Conservation (phyloP, 352 stramenopile species). For the Globisporangium emineosum region DNA sequence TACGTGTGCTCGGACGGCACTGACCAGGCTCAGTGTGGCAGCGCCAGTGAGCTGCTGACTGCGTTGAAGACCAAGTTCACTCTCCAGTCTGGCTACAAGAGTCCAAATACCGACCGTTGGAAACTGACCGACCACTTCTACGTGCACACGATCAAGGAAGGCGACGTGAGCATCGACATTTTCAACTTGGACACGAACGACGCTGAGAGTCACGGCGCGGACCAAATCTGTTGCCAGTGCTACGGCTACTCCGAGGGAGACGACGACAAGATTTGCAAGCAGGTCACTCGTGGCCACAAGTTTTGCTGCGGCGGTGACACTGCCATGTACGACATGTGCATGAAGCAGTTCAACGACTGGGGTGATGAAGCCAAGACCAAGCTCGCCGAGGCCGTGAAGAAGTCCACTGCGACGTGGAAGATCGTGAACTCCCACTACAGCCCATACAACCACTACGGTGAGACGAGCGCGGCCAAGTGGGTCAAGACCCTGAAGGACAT, state of each 20-base stretch:
- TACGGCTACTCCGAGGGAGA: conserved; percentile 59
- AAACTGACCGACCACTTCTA: conserved; percentile 47
- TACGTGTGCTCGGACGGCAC: conserved; percentile 29
- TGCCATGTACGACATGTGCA: conserved; percentile 52
- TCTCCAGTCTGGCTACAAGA: conserved; percentile 40
- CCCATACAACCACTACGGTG: conserved; percentile 66
- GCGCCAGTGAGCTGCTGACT: conserved; percentile 20
- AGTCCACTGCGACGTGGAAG: conserved; percentile 78
- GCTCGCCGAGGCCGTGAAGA: conserved; percentile 37
- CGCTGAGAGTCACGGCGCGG: conserved; percentile 44
- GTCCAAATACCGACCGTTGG: conserved; percentile 47
- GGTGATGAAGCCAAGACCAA: conserved; percentile 61
- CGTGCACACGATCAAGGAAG: conserved; percentile 29
- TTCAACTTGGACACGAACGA: conserved; percentile 58
- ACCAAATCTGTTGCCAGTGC: conserved; percentile 82
- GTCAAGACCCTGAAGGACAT: conserved; percentile 39
- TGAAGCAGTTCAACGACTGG: conserved; percentile 62
- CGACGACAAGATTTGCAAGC: conserved; percentile 48
- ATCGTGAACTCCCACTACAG: conserved; percentile 85
- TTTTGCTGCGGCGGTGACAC: conserved; percentile 54
- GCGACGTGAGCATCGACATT: conserved; percentile 39
- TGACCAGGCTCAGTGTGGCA: conserved; percentile 13
- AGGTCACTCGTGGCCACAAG: conserved; percentile 42
- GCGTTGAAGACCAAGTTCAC: conserved; percentile 47
- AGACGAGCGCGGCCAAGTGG: conserved; percentile 58